Percentiles rank a stretch among this genome's conserved stretches.
Conservation (phyloP, 108 stramenopile genomes). For the Chaetoceros muelleri region DNA sequence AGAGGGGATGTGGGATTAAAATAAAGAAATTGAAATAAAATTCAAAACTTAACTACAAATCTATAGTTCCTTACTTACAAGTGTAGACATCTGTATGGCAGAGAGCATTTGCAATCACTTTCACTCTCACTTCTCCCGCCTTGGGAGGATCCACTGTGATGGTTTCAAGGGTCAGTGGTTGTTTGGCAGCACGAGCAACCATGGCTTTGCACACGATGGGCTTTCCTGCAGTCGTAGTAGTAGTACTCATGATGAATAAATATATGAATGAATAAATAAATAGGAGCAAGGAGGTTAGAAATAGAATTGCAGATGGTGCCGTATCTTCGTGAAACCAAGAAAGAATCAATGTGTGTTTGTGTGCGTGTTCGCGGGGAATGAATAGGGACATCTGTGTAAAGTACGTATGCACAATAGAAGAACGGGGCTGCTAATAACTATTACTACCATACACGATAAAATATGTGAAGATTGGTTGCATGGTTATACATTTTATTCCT, state of each 20-base stretch:
- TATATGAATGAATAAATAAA: too few relatives aligned
- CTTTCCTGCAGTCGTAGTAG: constrained; percentile 32
- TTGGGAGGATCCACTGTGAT: constrained; percentile 73
- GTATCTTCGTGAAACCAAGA: too few relatives aligned
- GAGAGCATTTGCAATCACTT: constrained; percentile 68
- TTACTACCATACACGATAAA: too few relatives aligned
- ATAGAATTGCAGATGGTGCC: too few relatives aligned
- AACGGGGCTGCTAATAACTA: too few relatives aligned
- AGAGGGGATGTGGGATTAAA: neutral
- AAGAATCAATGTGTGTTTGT: too few relatives aligned
- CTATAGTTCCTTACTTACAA: constrained; percentile 40
- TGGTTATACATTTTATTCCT: too few relatives aligned
- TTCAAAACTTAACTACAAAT: neutral
- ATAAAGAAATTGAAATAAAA: neutral
- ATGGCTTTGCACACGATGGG: constrained; percentile 62
- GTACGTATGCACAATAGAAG: too few relatives aligned
- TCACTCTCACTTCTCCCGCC: constrained; percentile 60
- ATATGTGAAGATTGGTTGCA: too few relatives aligned
- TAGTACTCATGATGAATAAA: constrained; percentile 1
- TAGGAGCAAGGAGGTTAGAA: too few relatives aligned
- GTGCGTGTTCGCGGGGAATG: too few relatives aligned
- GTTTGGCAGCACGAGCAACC: constrained; percentile 45
- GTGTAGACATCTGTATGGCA: constrained; percentile 68
- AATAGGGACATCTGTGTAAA: too few relatives aligned
- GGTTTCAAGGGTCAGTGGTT: constrained; percentile 36